These are phyloP conservation scores for Aphanomyces cochlioides DNA, from an alignment of 352 stramenopile genomes.

Conservation along the genomic window DNA sequence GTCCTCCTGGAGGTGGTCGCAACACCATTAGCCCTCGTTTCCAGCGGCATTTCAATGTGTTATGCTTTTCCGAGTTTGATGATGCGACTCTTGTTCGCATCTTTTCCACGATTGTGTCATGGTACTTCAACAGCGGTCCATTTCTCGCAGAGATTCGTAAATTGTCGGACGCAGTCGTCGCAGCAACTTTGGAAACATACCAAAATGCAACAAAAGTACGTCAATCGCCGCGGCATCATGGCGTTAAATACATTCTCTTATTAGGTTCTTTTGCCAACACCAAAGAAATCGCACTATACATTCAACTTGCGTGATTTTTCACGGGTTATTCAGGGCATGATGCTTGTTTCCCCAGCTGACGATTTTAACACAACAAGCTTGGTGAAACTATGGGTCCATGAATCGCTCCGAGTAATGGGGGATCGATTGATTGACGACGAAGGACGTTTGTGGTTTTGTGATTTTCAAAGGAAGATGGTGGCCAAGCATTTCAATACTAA, in stretches of 20 bases:
- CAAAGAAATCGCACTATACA: conserved; percentile 94
- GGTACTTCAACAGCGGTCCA: conserved; percentile 67
- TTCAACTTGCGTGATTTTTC: conserved; percentile 95
- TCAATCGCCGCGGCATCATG: neutral
- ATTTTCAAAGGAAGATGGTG: conserved; percentile 82
- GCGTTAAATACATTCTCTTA: neutral
- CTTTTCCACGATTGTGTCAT: conserved; percentile 89
- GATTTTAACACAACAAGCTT: conserved; percentile 76
- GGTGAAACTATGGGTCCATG: conserved; percentile 92
- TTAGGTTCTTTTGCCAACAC: conserved; percentile 82
- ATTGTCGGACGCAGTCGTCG: conserved; percentile 73
- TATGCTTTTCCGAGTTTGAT: conserved; percentile 93
- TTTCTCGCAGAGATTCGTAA: conserved; percentile 73
- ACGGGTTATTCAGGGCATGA: conserved; percentile 90
- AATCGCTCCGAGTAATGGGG: conserved; percentile 93
- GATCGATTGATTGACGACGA: conserved; percentile 90
- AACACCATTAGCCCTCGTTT: conserved; percentile 89
- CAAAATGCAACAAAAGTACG: conserved; percentile 64
- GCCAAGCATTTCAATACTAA: conserved; percentile 84
- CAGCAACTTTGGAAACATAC: conserved; percentile 90
- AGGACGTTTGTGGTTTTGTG: conserved; percentile 90
- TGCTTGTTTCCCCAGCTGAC: conserved; percentile 84
- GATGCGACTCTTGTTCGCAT: conserved; percentile 90
- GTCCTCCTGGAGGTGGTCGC: conserved; percentile 83
- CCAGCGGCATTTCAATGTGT: conserved; percentile 89